Evolutionary conservation across 208 protist species (phyloP), one percentile per base, ranked within the genome.

Genomic region (Leishmania amazonensis): DNA sequence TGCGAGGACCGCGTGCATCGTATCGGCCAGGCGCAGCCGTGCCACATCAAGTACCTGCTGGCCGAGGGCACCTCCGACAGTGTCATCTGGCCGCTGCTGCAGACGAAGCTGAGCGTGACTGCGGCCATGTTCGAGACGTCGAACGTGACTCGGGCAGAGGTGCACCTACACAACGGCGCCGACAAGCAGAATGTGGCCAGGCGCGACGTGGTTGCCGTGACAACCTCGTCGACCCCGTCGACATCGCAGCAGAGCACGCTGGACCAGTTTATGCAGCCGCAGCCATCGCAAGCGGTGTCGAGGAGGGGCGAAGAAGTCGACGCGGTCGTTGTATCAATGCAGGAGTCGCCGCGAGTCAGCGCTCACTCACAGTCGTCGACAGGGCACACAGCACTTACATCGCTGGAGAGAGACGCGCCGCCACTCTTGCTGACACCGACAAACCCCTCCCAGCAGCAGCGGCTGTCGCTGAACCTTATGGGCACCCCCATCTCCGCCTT

Each of bases 1-100:
- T 98, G 96, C 76, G 99, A 99, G 81, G 98, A 99, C 85, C 89
- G 99, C 40, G 95, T 98, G 11, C 99, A 99, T 84, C 93, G 99
- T 78, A 99, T 99, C 53, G 99, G 99, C 53, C 97, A 99, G 81
- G 65, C 81, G 15, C 90, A 96, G 57, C 70, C 90, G 19, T 98
- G 97, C 75, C 84, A 88, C 70, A 98, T 99, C 81, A 93, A 98
- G 75, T 99, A 99, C 86, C 88, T 99, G 19, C 89, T 99, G 49
- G 96, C 95, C 11, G 91, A 98, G 75, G 94, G 94, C 79, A 98
- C 96, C 3, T 90, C 93, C 0, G 96, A 98, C 81, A 94, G 88
- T 60, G 88, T 98, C 35, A 95, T 98, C 72, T 98, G 96, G 96
- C 94, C 96, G 2, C 87, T 98, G 83, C 85, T 98, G 62, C 89